Evolutionary conservation across 2,329 filamentous ascomycete genomes (phyloP), one percentile per base, ranked within the genome.

Genomic region (Lachnellula occidentalis): DNA sequence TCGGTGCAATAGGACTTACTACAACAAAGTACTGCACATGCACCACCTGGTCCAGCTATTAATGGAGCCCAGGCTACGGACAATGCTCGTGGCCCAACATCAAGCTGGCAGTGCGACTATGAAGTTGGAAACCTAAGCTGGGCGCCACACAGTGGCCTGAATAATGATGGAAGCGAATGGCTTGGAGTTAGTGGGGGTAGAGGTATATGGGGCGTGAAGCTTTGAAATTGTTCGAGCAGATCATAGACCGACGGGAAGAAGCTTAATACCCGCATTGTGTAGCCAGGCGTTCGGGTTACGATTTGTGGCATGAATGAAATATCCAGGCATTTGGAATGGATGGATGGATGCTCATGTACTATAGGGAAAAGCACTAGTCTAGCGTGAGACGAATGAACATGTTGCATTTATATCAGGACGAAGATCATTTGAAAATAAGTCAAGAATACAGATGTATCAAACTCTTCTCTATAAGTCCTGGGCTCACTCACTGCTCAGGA

Each of bases 41-140:
- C 62, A 41, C 62, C 66, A 41, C 52, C 63, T 62, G 68, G 55
- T 5, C 70, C 75, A 22, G 66, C 73, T 9, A 65, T 74, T 39
- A 82, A 82, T 59, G 80, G 80, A 36, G 70, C 73, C 1, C 72
- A 75, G 3, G 74, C 75, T 48, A 68, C 74, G 17, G 82, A 85
- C 43, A 87, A 76, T 68, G 77, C 73, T 69, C 82, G 81, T 58
- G 85, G 79, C 21, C 90, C 90, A 0, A 82, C 87, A 3, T 87
- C 87, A 5, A 85, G 82, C 67, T 95, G 90, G 90, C 81, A 86
- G 68, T 92, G 89, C 69, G 90, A 94, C 61, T 92, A 92, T 64
- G 90, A 95, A 71, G 84, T 95, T 48, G 86, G 85, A 41, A 95
- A 95, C 68, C 76, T 95, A 14, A 88, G 87, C 61, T 95, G 90